Base-by-base conservation (phyloP, 176 grass and related monocot genomes). In the Oryza australiensis region DNA sequence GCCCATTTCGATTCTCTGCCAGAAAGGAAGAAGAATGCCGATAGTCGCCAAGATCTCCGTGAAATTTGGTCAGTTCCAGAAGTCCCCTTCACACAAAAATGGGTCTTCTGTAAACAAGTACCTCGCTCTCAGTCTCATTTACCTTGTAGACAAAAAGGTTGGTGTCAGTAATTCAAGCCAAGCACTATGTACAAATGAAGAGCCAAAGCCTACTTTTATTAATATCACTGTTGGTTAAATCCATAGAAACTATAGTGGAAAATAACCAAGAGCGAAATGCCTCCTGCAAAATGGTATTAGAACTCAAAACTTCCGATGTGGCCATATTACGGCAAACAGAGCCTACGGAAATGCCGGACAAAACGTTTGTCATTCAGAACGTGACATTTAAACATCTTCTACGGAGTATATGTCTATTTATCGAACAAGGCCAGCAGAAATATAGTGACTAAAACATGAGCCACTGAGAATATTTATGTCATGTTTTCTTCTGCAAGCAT, bases 141-240 rank as follows among this genome's bases (percentile, higher is more conserved):
- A 77, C 79, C 86, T 77, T 73, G 53, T 30, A 28, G 43, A 72
- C 55, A 87, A 46, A 55, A 69, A 30, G 24, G 12, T 70, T 77
- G 62, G 27, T 14, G 16, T 37, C 2, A 14, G 14, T 26, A 26
- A 53, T n/a, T 41, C 41, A 68, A 59, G 63, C 16, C 46, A 3
- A 22, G 26, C 9, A 12, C 9, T 34, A 28, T 11, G 46, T 28
- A 57, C 9, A 40, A 24, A 73, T 13, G 1, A 64, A 14, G 13
- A 18, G 7, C 27, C 9, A 30, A 15, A 12, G 13, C 26, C 26
- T 34, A 14, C 22, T 22, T 37, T 33, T 7, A 6, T 64, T 22
- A 5, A 24, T 15, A 12, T 0, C 69, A 10, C 43, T 70, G 29
- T 12, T 79, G 28, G 64, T 66, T 32, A 32, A 60, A 24, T 24